Conservation (phyloP, 2,329 filamentous ascomycete species). For the Amesomyces nigricolor region DNA sequence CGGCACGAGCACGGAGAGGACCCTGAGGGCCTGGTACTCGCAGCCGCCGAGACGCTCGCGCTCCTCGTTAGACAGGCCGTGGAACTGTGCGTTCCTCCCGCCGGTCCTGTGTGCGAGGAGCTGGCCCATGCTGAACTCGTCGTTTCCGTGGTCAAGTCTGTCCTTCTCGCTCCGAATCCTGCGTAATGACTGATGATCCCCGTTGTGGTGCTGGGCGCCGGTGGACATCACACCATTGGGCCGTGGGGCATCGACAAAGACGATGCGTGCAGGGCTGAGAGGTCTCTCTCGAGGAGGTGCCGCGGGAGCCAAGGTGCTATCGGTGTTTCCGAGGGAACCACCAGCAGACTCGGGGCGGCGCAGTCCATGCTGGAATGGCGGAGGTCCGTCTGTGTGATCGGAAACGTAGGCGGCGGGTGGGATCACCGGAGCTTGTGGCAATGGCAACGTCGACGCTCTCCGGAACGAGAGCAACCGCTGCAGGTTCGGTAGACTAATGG, state of each 20-base stretch:
- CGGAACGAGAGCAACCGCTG: slow-evolving; percentile 18
- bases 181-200: slow-evolving; percentile 6
- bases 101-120: slow-evolving; percentile 37
- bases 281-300: neutral
- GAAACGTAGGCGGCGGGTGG: neutral
- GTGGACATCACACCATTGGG: slow-evolving; percentile 10
- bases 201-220: neutral
- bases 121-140: slow-evolving; percentile 25
- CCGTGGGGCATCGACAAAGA: slow-evolving; percentile 21
- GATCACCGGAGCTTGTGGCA: neutral
- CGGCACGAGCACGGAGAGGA: slow-evolving; percentile 55
- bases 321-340: neutral
- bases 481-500: slow-evolving; percentile 23
- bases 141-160: slow-evolving; percentile 1
- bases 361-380: neutral
- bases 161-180: neutral
- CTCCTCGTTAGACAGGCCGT: slow-evolving; percentile 47
- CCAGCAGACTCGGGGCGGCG: neutral
- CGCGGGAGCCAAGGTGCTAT: neutral
- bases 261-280: slow-evolving; percentile 16
- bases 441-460: slow-evolving; percentile 3
- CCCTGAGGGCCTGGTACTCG: slow-evolving; percentile 57
- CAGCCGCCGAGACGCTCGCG: slow-evolving; percentile 55
- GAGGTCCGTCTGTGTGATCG: neutral
- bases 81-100: slow-evolving; percentile 50